Evolutionary conservation across 441 rosid species (phyloP).

Genomic region (Brassica hybrid): DNA sequence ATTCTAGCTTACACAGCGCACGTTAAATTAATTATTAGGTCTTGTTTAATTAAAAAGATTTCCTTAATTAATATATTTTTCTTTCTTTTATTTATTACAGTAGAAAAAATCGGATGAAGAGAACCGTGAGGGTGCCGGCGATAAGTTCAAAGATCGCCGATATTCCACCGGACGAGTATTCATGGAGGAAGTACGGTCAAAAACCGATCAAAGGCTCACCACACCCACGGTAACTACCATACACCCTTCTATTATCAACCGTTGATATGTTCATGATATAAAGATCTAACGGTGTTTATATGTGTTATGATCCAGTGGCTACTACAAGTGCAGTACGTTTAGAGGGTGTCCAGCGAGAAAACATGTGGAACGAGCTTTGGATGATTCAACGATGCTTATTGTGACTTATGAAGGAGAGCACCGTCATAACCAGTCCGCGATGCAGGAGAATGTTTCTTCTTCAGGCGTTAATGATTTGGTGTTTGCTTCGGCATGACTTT

Average conservation of each 20-base stretch:
- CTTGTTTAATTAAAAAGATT: background rate
- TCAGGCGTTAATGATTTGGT: constrained; percentile 53
- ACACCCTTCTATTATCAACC: background rate
- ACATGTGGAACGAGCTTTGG: constrained; percentile 83
- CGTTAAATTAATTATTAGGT: background rate
- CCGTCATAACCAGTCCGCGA: constrained; percentile 61
- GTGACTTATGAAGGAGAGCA: constrained; percentile 96
- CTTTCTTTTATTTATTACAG: background rate
- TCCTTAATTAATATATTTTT: constrained; percentile 11
- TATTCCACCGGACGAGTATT: constrained; percentile 89
- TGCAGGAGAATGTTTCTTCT: constrained; percentile 54
- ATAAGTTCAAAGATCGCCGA: constrained; percentile 92
- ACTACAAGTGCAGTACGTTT: constrained; percentile 83
- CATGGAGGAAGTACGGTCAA: constrained; percentile 98
- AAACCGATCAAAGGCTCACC: constrained; percentile 99
- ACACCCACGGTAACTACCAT: constrained; percentile 73
- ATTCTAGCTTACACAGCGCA: constrained; percentile 19
- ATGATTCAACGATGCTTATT: constrained; percentile 78
- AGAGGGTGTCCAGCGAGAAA: constrained; percentile 91
- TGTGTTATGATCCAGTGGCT: constrained; percentile 60
- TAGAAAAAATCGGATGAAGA: constrained; percentile 86
- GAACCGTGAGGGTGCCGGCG: constrained; percentile 78
- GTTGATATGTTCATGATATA: background rate
- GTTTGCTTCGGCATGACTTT: constrained; percentile 52
- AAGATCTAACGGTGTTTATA: constrained; percentile 15